Percentiles rank a stretch among this genome's conserved stretches.
Evolutionary conservation across 1,139 yeast genomes (phyloP).

Genomic region (Nakaseomyces glabratus): DNA sequence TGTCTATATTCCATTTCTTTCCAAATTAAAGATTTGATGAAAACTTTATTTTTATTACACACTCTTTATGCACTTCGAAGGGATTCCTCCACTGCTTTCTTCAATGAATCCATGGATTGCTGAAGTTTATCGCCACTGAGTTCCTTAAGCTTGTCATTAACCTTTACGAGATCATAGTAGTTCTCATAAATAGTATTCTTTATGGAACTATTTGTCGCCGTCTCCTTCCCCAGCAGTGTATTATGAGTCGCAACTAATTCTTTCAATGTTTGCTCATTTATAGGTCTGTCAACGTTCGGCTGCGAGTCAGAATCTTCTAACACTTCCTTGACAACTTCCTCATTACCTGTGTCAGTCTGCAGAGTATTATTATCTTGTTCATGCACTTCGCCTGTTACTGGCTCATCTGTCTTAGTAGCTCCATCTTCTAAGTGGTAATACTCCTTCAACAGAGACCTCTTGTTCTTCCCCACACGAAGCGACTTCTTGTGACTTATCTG

Average conservation of each 20-base stretch:
- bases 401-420: conserved; percentile 14
- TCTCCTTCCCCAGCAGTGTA: conserved; percentile 35
- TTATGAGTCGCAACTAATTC: conserved; percentile 36
- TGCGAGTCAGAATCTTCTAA: conserved; percentile 11
- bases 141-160: conserved; percentile 35
- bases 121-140: conserved; percentile 12
- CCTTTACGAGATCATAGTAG: conserved; percentile 42
- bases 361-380: conserved; percentile 7
- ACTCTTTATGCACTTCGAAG: too few relatives aligned
- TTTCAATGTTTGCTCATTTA: conserved; percentile 35
- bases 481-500: conserved; percentile 32
- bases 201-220: conserved; percentile 38
- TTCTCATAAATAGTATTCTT: conserved; percentile 45
- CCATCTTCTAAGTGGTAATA: conserved; percentile 34
- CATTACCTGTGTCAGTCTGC: background rate
- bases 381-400: conserved; percentile 3
- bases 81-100: background rate
- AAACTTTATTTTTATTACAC: too few relatives aligned
- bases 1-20: too few relatives aligned
- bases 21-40: too few relatives aligned
- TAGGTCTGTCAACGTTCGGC: conserved; percentile 17
- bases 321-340: background rate
- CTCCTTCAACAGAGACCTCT: conserved; percentile 38
- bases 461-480: conserved; percentile 28
- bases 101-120: background rate